Evolutionary conservation across 2,329 filamentous ascomycete species (phyloP), one percentile per base, ranked within the genome.

Genomic region (Epichloe uncinata): DNA sequence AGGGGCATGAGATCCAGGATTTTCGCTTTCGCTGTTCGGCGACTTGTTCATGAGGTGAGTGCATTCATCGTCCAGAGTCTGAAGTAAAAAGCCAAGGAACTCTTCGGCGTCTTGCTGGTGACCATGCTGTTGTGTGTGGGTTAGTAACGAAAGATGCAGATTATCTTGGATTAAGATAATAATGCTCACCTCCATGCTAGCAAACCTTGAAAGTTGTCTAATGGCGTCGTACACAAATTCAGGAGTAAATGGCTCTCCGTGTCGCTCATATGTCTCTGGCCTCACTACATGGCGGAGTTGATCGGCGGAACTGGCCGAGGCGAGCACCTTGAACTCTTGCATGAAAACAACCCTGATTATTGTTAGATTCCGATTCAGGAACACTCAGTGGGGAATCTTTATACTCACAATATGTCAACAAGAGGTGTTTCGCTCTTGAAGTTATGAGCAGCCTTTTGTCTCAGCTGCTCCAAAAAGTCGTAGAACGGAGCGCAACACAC

Each of bases 71-170:
- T 96, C 90, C 35, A 98, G 78, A 45, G 88, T 87, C 61, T 95
- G 90, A 4, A 98, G 74, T 35, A 98, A 73, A 64, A 97, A 95
- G 0, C 90, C 91, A 22, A 98, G 73, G 58, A 98, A 98, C 62
- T 98, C 93, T 63, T 98, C 89, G 1, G 93, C 93, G 69, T 98
- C 93, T 72, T 98, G 91, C 65, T 98, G 93, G 59, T 96, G 91
- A 15, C 93, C 93, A 53, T 89, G 85, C 83, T 89, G 55, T 47
- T 50, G 67, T 26, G 1, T 15, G 12, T 49, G 6, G 45, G 33
- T 42, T 8, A n/a, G 26, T 22, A n/a, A 33, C 1, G 9, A 11
- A 4, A 30, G 35, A 3, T 15, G 18, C 7, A 9, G 15, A 26
- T 2, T 34, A 4, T 40, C 34, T n/a, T 18, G 12, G 18, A 9